Evolutionary conservation across 441 rosid species (phyloP).

Genomic region (Omphalea diandra): DNA sequence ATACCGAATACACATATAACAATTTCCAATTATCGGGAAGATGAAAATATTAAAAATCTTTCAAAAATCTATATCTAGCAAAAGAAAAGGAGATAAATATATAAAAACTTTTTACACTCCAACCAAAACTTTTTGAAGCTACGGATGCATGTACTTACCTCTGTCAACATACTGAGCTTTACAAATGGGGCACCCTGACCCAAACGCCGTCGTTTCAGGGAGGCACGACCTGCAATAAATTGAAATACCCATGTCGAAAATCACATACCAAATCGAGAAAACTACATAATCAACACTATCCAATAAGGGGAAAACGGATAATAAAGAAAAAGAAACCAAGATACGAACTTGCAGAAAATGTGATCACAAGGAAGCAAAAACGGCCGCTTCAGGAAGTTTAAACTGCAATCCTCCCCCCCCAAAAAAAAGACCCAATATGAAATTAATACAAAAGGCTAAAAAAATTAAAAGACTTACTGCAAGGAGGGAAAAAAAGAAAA

Average conservation of each 20-base stretch:
- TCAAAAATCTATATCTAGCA: neutral
- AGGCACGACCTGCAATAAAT: conserved; percentile 53
- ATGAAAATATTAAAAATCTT: too few relatives aligned
- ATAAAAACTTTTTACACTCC: too few relatives aligned
- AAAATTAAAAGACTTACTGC: neutral
- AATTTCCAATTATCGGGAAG: too few relatives aligned
- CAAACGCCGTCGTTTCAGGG: conserved; percentile 31
- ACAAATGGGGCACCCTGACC: conserved; percentile 56
- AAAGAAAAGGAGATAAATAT: neutral
- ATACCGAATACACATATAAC: too few relatives aligned
- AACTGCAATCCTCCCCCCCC: conserved; percentile 42
- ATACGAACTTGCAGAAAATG: conserved; percentile 65
- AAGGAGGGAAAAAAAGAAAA: neutral
- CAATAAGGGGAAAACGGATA: neutral
- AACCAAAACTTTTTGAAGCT: too few relatives aligned
- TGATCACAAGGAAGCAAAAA: conserved; percentile 80
- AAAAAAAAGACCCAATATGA: conserved; percentile 3
- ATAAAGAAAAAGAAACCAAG: neutral
- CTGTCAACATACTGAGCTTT: conserved; percentile 33
- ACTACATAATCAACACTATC: neutral
- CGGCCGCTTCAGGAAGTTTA: conserved; percentile 57
- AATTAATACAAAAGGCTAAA: neutral
- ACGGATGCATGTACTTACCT: conserved; percentile 70
- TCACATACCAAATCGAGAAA: neutral
- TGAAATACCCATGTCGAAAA: neutral